Percentiles rank a stretch among this genome's conserved stretches.
Evolutionary conservation across 164 flowering plant genomes (phyloP).

Genomic region (Protea cynaroides): DNA sequence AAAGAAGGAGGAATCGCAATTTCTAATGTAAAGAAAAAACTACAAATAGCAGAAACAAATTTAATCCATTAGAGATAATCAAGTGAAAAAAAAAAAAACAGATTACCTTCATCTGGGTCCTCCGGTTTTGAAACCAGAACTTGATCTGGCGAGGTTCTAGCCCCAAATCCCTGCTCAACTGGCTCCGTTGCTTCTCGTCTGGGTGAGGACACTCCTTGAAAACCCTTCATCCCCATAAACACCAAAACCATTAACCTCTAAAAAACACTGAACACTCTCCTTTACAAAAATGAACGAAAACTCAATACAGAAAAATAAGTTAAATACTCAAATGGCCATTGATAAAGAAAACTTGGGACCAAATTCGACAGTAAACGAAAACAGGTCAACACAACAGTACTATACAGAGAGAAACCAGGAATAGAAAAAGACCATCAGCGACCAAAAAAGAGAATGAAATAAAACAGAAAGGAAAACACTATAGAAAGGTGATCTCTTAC

Average conservation of each 20-base stretch:
- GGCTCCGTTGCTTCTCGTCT: conserved; percentile 71
- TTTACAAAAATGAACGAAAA: background rate
- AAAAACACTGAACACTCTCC: background rate
- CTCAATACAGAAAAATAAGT: conserved; percentile 1
- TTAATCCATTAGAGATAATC: too few relatives aligned
- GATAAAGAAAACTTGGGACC: background rate
- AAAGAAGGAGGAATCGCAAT: background rate
- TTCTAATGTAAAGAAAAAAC: background rate
- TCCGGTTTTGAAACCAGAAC: conserved; percentile 89
- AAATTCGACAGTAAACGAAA: too few relatives aligned
- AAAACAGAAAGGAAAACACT: background rate
- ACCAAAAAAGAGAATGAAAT: background rate
- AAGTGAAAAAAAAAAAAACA: background rate
- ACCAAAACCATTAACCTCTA: conserved; percentile 3
- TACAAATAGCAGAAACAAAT: background rate
- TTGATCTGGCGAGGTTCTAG: conserved; percentile 80
- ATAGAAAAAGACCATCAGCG: background rate
- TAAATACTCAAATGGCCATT: background rate
- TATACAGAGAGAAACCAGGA: too few relatives aligned
- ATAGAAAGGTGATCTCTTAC: conserved; percentile 26
- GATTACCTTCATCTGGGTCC: conserved; percentile 79
- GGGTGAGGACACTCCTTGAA: conserved; percentile 88
- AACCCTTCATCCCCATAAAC: conserved; percentile 32
- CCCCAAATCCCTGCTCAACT: conserved; percentile 60
- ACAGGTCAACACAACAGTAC: too few relatives aligned